Evolutionary conservation across 441 rosid species (phyloP).

Genomic region (Eruca vesicaria): DNA sequence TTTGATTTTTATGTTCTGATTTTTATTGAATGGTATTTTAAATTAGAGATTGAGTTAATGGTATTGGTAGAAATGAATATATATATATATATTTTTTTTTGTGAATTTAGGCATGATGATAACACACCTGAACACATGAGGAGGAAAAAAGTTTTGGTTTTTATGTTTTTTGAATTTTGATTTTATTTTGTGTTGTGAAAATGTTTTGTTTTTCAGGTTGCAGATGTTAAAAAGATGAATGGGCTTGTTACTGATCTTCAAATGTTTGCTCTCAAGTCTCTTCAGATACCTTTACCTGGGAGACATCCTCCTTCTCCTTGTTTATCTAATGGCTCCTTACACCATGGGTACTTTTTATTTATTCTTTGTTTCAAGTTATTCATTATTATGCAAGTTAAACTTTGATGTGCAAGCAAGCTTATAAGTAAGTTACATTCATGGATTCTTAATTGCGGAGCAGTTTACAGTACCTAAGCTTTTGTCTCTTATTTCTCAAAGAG

Average conservation of each 20-base stretch:
- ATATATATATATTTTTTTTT: no score
- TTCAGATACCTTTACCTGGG: conserved; percentile 69
- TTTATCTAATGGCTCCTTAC: conserved; percentile 44
- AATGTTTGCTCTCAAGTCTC: conserved; percentile 68
- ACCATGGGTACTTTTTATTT: no score
- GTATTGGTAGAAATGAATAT: neutral
- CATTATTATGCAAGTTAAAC: no score
- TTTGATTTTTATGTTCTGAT: neutral
- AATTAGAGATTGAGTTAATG: no score
- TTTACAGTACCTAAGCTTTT: neutral
- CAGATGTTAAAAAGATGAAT: conserved; percentile 69
- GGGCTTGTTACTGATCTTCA: conserved; percentile 70
- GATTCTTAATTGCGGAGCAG: conserved; percentile 2
- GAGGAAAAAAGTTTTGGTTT: neutral
- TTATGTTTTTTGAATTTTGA: neutral
- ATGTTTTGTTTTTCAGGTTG: conserved; percentile 40
- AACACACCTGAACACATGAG: neutral
- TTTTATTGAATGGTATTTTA: no score
- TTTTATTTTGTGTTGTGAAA: neutral
- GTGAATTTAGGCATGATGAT: neutral
- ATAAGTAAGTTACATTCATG: neutral
- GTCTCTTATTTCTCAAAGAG: neutral
- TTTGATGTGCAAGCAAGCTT: neutral
- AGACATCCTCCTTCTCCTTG: conserved; percentile 71
- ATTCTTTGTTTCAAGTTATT: no score